phyloP scores from a whole-genome alignment of 805 yeast species.

The Trichomonascus vanleenenianus region DNA sequence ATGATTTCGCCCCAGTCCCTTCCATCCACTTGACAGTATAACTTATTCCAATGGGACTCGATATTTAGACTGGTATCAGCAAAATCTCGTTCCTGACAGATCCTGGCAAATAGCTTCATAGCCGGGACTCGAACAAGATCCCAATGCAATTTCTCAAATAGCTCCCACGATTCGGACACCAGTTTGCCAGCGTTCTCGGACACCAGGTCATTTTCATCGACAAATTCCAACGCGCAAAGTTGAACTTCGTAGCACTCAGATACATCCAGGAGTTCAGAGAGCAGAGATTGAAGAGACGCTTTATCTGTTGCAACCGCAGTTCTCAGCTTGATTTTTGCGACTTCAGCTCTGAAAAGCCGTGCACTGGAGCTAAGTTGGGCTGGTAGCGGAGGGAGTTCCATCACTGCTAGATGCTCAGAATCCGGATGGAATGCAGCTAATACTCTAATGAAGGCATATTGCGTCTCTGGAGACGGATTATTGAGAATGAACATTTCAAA shows the following conservation, averaged over 20 bases:
- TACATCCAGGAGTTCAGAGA: too few species aligned
- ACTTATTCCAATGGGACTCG: slow-evolving; percentile 22
- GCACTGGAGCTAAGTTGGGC: slow-evolving; percentile 9
- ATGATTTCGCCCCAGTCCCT: slow-evolving; percentile 38
- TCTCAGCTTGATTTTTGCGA: slow-evolving; percentile 6
- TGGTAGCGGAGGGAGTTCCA: neutral
- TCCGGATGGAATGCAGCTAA: slow-evolving; percentile 1
- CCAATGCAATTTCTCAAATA: slow-evolving; percentile 16
- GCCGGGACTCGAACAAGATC: slow-evolving; percentile 23
- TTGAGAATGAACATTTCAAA: slow-evolving; percentile 9
- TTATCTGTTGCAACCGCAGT: neutral
- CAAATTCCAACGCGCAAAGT: slow-evolving; percentile 1
- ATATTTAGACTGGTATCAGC: slow-evolving; percentile 20
- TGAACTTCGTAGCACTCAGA: slow-evolving; percentile 18
- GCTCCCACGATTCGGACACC: slow-evolving; percentile 12
- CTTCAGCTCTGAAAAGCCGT: slow-evolving; percentile 13
- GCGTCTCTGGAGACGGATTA: slow-evolving; percentile 19
- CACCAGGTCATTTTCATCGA: slow-evolving; percentile 8
- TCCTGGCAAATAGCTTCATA: slow-evolving; percentile 15
- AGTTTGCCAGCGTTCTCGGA: too few species aligned
- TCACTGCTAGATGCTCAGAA: neutral
- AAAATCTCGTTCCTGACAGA: slow-evolving; percentile 5
- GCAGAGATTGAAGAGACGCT: too few species aligned
- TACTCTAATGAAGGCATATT: slow-evolving; percentile 15
- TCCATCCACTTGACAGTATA: slow-evolving; percentile 26